These are phyloP conservation scores for Colletotrichum chlorophyti DNA, from an alignment of 2,329 filamentous ascomycete species.

Conservation along the genomic window DNA sequence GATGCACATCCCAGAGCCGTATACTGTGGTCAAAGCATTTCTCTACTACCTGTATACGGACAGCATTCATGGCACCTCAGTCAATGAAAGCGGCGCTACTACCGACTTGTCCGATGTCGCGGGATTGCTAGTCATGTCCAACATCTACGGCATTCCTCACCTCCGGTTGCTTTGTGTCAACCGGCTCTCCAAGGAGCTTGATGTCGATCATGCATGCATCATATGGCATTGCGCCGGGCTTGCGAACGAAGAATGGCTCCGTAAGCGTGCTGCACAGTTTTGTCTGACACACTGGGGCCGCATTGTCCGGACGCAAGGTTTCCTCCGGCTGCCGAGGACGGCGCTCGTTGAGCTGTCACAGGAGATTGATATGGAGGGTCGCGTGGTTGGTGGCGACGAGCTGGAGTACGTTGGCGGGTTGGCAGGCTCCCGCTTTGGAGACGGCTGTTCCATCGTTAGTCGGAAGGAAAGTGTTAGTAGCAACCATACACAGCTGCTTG, in stretches of 20 bases:
- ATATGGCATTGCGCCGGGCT: conserved; percentile 95
- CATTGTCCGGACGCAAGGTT: conserved; percentile 87
- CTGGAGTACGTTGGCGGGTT: conserved; percentile 64
- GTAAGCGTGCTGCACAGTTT: conserved; percentile 84
- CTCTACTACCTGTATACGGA: conserved; percentile 97
- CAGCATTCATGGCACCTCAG: conserved; percentile 70
- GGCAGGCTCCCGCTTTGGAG: conserved; percentile 55
- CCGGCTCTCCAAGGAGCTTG: conserved; percentile 85
- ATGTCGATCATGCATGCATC: conserved; percentile 92
- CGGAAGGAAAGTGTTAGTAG: conserved; percentile 68
- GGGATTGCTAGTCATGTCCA: conserved; percentile 94
- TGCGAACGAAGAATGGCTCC: conserved; percentile 92
- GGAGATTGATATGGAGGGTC: conserved; percentile 91
- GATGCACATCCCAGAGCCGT: conserved; percentile 98
- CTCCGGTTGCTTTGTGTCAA: conserved; percentile 91
- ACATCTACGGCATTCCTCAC: conserved; percentile 96
- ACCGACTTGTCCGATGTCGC: conserved; percentile 84
- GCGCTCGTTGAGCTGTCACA: conserved; percentile 91
- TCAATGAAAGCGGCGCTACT: conserved; percentile 73
- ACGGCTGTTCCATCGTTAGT: conserved; percentile 41
- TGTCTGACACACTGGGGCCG: conserved; percentile 95
- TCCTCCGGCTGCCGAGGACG: conserved; percentile 78
- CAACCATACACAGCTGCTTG: conserved; percentile 62
- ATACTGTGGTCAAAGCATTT: conserved; percentile 92
- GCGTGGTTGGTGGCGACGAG: conserved; percentile 88